Evolutionary conservation across 1,139 yeast genomes (phyloP).

Genomic region (Sugiyamaella japonica): DNA sequence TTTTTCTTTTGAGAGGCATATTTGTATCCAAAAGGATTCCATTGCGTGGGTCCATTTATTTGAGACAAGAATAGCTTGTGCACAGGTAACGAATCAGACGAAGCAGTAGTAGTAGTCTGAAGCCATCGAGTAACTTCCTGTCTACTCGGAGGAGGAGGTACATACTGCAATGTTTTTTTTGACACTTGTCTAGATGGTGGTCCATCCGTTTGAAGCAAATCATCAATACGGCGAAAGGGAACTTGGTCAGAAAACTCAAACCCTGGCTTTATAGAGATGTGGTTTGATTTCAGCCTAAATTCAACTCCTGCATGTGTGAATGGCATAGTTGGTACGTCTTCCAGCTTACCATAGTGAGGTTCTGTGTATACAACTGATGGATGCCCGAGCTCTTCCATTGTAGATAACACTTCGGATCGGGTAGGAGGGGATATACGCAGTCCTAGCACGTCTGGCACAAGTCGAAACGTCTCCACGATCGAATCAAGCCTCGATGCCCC

Average conservation of each 20-base stretch:
- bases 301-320: conserved; percentile 67
- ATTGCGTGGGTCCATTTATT: conserved; percentile 26
- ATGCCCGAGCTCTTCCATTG: conserved; percentile 49
- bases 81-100: too few relatives aligned
- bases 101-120: too few relatives aligned
- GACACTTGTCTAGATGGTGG: background rate
- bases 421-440: conserved; percentile 28
- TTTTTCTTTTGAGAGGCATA: conserved; percentile 25
- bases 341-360: conserved; percentile 59
- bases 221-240: conserved; percentile 3
- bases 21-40: conserved; percentile 22
- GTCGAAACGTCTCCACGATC: conserved; percentile 14
- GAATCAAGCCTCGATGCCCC: conserved; percentile 18
- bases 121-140: conserved; percentile 40
- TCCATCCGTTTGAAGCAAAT: background rate
- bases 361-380: conserved; percentile 57
- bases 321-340: conserved; percentile 56
- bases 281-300: conserved; percentile 45
- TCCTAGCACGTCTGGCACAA: conserved; percentile 4
- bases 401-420: conserved; percentile 37
- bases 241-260: conserved; percentile 27
- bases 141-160: conserved; percentile 45
- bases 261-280: conserved; percentile 28
- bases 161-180: conserved; percentile 15
- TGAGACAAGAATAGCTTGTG: conserved; percentile 21